Conservation (phyloP, 2,329 filamentous ascomycete genomes). For the Trichophyton mentagrophytes region DNA sequence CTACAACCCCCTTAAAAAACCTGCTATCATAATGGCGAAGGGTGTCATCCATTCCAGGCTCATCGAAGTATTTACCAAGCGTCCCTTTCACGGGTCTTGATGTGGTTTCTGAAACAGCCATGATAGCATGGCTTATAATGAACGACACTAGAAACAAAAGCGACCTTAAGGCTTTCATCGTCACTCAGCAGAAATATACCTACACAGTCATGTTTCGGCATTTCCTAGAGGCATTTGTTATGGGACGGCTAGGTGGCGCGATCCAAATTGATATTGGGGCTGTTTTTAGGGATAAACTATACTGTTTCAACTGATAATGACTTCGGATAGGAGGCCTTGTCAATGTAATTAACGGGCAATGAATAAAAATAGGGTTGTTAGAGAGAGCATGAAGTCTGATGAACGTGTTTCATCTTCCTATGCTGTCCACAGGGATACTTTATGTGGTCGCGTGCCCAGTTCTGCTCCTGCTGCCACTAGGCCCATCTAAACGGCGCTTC, state of each 20-base stretch:
- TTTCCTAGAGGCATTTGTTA: background rate
- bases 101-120: background rate
- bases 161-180: background rate
- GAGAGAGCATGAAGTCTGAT: background rate
- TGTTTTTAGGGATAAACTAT: background rate
- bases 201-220: too few species aligned
- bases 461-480: background rate
- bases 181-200: background rate
- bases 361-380: background rate
- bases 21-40: conserved; percentile 63
- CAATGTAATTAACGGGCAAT: background rate
- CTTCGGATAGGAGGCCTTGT: too few species aligned
- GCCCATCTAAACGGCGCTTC: background rate
- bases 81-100: conserved; percentile 15
- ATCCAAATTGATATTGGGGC: background rate
- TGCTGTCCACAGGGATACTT: background rate
- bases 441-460: background rate
- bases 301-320: background rate
- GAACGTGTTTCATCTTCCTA: background rate
- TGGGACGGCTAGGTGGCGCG: background rate
- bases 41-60: conserved; percentile 47
- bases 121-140: background rate
- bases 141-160: background rate
- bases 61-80: conserved; percentile 52
- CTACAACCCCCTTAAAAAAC: conserved; percentile 52